These are phyloP conservation scores for Heterobasidion annosum DNA, from an alignment of 1,284 basidiomycete species.

Conservation along the genomic window DNA sequence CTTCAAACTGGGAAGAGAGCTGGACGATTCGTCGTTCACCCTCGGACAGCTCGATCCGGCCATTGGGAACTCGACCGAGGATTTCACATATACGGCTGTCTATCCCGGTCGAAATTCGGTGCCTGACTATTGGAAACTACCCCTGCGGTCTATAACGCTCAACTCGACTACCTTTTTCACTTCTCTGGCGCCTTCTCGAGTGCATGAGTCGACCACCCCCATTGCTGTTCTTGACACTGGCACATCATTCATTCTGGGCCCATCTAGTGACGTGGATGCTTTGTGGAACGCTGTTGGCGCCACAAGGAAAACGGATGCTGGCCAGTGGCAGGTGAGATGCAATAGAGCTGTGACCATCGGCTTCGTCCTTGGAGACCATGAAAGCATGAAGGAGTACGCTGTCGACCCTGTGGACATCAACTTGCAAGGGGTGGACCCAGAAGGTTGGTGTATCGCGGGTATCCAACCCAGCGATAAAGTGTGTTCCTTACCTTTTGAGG, in stretches of 20 bases:
- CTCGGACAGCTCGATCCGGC: conserved; percentile 38
- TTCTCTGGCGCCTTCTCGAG: conserved; percentile 34
- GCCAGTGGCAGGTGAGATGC: conserved; percentile 44
- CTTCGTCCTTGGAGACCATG: conserved; percentile 35
- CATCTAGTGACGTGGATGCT: conserved; percentile 36
- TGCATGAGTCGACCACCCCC: conserved; percentile 30
- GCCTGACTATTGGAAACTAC: conserved; percentile 54
- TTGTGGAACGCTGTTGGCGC: conserved; percentile 39
- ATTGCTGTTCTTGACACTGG: conserved; percentile 52
- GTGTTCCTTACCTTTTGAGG: conserved; percentile 10
- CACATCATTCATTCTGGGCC: conserved; percentile 49
- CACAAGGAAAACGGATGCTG: conserved; percentile 28
- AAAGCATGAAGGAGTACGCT: conserved; percentile 27
- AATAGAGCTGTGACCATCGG: conserved; percentile 36
- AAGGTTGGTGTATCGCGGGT: conserved; percentile 48
- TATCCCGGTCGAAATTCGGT: conserved; percentile 22
- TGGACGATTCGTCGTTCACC: conserved; percentile 37
- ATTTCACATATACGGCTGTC: conserved; percentile 33
- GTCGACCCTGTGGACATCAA: conserved; percentile 45
- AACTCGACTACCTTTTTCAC: conserved; percentile 25
- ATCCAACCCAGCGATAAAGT: conserved; percentile 47
- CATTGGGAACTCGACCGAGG: conserved; percentile 24
- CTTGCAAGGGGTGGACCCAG: conserved; percentile 32
- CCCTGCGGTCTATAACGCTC: conserved; percentile 35
- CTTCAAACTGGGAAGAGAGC: conserved; percentile 35